A percentile compares a stretch with the other conserved stretches of the same genome.
phyloP scores from a whole-genome alignment of 2,329 filamentous ascomycete genomes.

The Calonectria hongkongensis region DNA sequence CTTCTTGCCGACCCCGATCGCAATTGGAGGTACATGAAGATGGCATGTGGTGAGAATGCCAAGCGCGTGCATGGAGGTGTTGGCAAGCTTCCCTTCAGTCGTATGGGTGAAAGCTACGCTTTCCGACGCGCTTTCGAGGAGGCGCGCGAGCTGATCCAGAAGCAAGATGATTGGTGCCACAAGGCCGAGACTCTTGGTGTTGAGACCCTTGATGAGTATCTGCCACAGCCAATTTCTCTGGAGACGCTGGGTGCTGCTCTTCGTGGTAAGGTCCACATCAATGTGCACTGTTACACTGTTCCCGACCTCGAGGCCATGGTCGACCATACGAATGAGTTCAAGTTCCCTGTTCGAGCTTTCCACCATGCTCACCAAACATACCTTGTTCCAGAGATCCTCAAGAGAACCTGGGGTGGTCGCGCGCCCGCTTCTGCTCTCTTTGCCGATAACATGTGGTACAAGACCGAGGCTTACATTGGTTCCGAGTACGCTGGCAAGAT shows the following conservation, averaged over 20 bases:
- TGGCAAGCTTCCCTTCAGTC: constrained; percentile 73
- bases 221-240: constrained; percentile 78
- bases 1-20: constrained; percentile 80
- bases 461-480: constrained; percentile 78
- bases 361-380: constrained; percentile 82
- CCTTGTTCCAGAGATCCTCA: constrained; percentile 79
- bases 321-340: constrained; percentile 82
- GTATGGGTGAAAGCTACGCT: constrained; percentile 81
- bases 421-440: constrained; percentile 78
- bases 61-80: constrained; percentile 76
- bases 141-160: constrained; percentile 72
- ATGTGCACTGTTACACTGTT: constrained; percentile 83
- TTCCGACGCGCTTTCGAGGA: constrained; percentile 81
- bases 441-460: constrained; percentile 84
- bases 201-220: constrained; percentile 72
- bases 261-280: constrained; percentile 80
- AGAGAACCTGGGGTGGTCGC: constrained; percentile 72
- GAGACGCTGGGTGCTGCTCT: constrained; percentile 78
- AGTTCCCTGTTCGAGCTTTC: constrained; percentile 79
- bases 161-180: constrained; percentile 81
- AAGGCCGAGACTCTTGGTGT: constrained; percentile 71
- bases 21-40: constrained; percentile 83
- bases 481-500: constrained; percentile 81
- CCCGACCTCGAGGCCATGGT: constrained; percentile 82
- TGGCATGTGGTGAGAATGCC: constrained; percentile 84